phyloP scores from a whole-genome alignment of 768 basidiomycete genomes.

The Lactifluus echinatus region DNA sequence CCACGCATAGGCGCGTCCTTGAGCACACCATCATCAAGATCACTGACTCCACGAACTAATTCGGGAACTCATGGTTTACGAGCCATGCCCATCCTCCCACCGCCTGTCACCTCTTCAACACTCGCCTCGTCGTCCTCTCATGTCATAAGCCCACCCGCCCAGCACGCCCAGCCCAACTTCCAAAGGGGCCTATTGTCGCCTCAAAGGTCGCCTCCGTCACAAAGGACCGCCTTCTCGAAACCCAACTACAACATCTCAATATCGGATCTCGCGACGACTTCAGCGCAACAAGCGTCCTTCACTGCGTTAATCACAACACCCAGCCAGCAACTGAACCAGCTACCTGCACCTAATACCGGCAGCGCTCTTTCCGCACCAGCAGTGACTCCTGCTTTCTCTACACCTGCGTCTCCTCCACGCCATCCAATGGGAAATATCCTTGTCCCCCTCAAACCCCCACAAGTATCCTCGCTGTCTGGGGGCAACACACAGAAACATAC shows the following conservation, averaged over 20 bases:
- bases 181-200: slow-evolving; percentile 10
- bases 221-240: slow-evolving; percentile 24
- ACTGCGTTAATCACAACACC: slow-evolving; percentile 15
- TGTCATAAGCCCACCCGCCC: slow-evolving; percentile 19
- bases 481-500: slow-evolving; percentile 35
- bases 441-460: slow-evolving; percentile 54
- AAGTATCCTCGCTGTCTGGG: slow-evolving; percentile 35
- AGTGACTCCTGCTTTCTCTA: slow-evolving; percentile 24
- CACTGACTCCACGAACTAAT: slow-evolving; percentile 31
- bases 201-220: slow-evolving; percentile 17
- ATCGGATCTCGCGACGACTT: slow-evolving; percentile 18
- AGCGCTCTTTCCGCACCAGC: slow-evolving; percentile 15
- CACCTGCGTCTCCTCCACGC: slow-evolving; percentile 27
- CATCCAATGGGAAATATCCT: slow-evolving; percentile 44
- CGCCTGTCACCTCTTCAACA: slow-evolving; percentile 22
- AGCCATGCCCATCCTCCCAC: background rate
- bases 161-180: slow-evolving; percentile 20
- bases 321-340: slow-evolving; percentile 18
- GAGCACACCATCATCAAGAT: slow-evolving; percentile 28
- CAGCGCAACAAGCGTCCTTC: background rate
- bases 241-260: slow-evolving; percentile 57
- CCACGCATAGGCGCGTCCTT: slow-evolving; percentile 30
- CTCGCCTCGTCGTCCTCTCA: slow-evolving; percentile 8
- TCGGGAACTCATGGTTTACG: background rate
- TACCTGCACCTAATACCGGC: background rate